Evolutionary conservation across 805 yeast genomes (phyloP), one percentile per base, ranked within the genome.

Genomic region (Zygosaccharomyces bisporus): DNA sequence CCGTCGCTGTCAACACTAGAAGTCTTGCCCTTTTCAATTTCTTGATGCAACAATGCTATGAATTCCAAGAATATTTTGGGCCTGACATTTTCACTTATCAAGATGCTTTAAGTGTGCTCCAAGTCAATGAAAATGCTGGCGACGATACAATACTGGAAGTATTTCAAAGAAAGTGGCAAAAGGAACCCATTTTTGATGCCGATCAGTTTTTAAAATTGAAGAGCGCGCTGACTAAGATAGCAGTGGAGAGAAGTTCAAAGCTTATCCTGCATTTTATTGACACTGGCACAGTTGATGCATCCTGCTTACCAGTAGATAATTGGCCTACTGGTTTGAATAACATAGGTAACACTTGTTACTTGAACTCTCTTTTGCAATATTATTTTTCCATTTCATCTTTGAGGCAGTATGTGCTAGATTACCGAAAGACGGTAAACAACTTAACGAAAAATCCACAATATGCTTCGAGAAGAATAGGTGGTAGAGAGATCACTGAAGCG

Each of bases 311-410:
- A 0, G 76, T 79, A 0, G 81, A 76, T 12, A 75, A 77, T 39
- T 81, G 91, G 78, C 99, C 99, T 0, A 86, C 88, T 3, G 99
- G 99, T 0, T 72, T 93, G 58, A 86, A 84, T 64, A 93, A 93
- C 60, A 90, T 89, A 50, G 99, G 99, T 18, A 93, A 93, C 61
- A 91, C 99, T 0, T 93, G 99, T 64, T 90, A 90, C 55, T 71
- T 93, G 63, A 91, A 93, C 61, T 91, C 98, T 0, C 70, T 93
- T 39, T 68, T 91, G 33, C 99, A 91, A 60, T 91, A 84, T 58
- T 91, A 88, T 63, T 93, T 89, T 68, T 84, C 88, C 5, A 78
- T 93, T 35, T 77, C 79, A 44, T 97, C 96, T 0, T 69, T 93
- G 31, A 73, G 97, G 46, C 77, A 83, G 2, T 73, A 75, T 47